Evolutionary conservation across 768 basidiomycete genomes (phyloP).

Genomic region (Mrakia gelida): DNA sequence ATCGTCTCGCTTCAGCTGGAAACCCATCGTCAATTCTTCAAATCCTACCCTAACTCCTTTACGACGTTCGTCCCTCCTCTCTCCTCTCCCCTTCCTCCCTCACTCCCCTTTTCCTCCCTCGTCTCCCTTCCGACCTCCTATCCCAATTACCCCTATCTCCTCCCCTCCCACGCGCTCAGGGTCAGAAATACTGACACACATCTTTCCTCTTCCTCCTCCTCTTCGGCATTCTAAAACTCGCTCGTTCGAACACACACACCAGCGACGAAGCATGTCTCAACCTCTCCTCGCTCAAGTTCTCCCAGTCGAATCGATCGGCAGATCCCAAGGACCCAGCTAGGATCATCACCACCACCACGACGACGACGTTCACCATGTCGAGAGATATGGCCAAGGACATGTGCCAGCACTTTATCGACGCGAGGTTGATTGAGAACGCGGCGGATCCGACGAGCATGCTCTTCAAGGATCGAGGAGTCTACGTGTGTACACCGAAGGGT

Average conservation of each 20-base stretch:
- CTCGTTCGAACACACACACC: too few species aligned
- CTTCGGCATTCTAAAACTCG: neutral
- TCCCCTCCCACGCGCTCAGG: neutral
- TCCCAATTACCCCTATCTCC: neutral
- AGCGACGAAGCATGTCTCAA: constrained; percentile 95
- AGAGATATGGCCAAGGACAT: constrained; percentile 99
- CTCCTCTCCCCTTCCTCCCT: neutral
- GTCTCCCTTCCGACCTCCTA: neutral
- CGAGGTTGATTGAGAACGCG: constrained; percentile 94
- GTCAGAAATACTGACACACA: neutral
- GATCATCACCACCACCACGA: constrained; percentile 98
- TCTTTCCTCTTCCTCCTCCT: neutral
- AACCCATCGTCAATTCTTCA: constrained; percentile 93
- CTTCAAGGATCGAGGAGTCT: constrained; percentile 98
- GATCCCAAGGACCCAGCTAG: constrained; percentile 97
- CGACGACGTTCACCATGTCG: constrained; percentile 99
- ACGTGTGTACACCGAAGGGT: constrained; percentile 92
- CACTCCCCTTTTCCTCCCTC: constrained; percentile 4
- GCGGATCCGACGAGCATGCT: constrained; percentile 78
- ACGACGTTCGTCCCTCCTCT: constrained; percentile 65
- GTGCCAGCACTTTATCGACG: constrained; percentile 99
- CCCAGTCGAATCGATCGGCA: constrained; percentile 95
- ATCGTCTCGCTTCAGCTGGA: constrained; percentile 85
- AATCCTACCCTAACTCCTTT: constrained; percentile 89
- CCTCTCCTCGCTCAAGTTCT: constrained; percentile 91